A percentile compares a stretch with the other conserved stretches of the same genome.
Conservation (phyloP, 805 yeast species). For the Candida saitoana region DNA sequence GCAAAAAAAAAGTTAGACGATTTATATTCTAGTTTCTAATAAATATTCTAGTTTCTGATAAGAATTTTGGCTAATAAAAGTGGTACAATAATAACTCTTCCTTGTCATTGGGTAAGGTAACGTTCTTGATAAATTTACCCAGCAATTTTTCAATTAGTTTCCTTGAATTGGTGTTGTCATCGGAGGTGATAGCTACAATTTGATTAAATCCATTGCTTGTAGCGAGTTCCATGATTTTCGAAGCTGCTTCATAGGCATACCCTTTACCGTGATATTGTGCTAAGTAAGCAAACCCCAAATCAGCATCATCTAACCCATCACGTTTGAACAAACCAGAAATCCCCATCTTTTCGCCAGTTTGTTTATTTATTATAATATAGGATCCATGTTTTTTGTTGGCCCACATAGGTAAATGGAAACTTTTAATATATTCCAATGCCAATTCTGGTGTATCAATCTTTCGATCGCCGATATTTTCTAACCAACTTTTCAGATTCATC, state of each 20-base stretch:
- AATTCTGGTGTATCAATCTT: background rate
- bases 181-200: background rate
- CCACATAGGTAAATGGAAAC: constrained; percentile 2
- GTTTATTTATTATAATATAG: constrained; percentile 1
- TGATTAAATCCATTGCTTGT: background rate
- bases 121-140: background rate
- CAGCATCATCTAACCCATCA: background rate
- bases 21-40: constrained; percentile 1
- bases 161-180: background rate
- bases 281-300: constrained; percentile 4
- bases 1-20: background rate
- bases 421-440: background rate
- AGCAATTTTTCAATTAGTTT: background rate
- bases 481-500: constrained; percentile 2
- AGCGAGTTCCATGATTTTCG: background rate
- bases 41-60: background rate
- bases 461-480: constrained; percentile 4
- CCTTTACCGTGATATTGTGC: background rate
- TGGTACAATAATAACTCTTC: constrained; percentile 3
- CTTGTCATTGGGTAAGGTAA: background rate
- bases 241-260: constrained; percentile 2
- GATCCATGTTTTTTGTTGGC: background rate
- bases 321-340: background rate
- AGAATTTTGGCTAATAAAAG: background rate
- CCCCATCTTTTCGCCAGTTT: background rate